Conservation (phyloP, 148 eudicot genomes). For the Spergularia marina region DNA sequence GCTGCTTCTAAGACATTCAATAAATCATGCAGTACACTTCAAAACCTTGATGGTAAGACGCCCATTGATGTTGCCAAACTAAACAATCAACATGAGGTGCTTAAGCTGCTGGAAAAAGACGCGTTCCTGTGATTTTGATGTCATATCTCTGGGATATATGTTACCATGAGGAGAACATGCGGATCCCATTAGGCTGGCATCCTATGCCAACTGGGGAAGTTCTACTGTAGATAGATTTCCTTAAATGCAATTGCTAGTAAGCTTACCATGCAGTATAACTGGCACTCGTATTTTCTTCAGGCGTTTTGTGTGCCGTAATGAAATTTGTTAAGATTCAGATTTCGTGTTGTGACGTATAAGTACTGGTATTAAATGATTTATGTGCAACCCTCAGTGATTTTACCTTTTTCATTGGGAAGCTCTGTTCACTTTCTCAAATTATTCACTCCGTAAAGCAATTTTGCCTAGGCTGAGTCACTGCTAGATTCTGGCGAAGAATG, state of each 20-base stretch:
- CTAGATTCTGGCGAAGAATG: too few relatives aligned
- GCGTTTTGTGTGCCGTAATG: slow-evolving; percentile 14
- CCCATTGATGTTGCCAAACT: slow-evolving; percentile 96
- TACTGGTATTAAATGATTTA: background rate
- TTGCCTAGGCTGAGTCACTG: too few relatives aligned
- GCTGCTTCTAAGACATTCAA: slow-evolving; percentile 2
- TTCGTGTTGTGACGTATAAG: background rate
- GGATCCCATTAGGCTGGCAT: slow-evolving; percentile 9
- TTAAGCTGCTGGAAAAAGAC: slow-evolving; percentile 86
- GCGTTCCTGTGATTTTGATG: slow-evolving; percentile 61
- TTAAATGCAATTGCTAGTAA: slow-evolving; percentile 15
- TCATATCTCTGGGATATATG: background rate
- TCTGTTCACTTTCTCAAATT: background rate
- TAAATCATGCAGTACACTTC: slow-evolving; percentile 67
- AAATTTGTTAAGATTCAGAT: slow-evolving; percentile 12
- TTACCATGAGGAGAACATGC: slow-evolving; percentile 17
- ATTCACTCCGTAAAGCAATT: background rate
- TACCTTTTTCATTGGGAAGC: background rate
- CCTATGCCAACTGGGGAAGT: slow-evolving; percentile 14
- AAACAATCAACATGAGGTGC: slow-evolving; percentile 81
- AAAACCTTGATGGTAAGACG: slow-evolving; percentile 89
- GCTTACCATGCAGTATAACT: slow-evolving; percentile 16
- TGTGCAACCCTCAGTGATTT: background rate
- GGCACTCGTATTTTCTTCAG: slow-evolving; percentile 15
- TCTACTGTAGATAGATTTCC: slow-evolving; percentile 17